Evolutionary conservation across 2,329 filamentous ascomycete species (phyloP), one percentile per base, ranked within the genome.

Genomic region (Dactylellina haptotyla): DNA sequence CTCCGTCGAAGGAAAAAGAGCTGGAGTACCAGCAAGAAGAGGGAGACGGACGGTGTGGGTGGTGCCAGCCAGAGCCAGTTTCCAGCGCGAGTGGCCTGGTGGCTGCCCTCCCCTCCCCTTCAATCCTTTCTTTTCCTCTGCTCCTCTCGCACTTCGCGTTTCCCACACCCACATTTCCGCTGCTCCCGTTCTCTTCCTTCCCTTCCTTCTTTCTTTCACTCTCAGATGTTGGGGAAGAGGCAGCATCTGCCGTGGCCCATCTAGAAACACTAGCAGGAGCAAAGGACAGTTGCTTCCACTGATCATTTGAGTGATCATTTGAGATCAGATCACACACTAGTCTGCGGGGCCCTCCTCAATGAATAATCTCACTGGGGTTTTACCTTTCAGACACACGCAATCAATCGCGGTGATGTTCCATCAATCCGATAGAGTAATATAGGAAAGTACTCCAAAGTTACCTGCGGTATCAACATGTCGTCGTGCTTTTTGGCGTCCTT

Each of bases 1-100:
- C 18, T 46, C 23, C 23, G 16, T 46, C 41, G n/a, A n/a, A 20
- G 41, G n/a, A 46, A 2, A 9, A 46, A 16, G 25, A 20, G 18
- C 16, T 9, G 26, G 46, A 14, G 25, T 28, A 20, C 48, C 9
- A 1, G 48, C 48, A 10, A 51, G 25, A n/a, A 12, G 48, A 30
- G 41, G 20, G 56, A 48, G 43, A n/a, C 39, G 56, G 10, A 20
- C 14, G 41, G 48, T 28, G 57, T 48, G 56, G 43, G 20, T 51
- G 45, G 30, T 41, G 46, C 46, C 50, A 34, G 18, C 28, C 18
- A n/a, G n/a, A n/a, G n/a, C n/a, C n/a, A n/a, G n/a, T n/a, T n/a
- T n/a, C n/a, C n/a, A n/a, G n/a, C n/a, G n/a, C n/a, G n/a, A n/a
- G 23, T 14, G 23, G 9, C 5, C 25, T 26, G 23, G 23, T 23